Evolutionary conservation across 2,329 filamentous ascomycete genomes (phyloP), one percentile per base, ranked within the genome.

Genomic region (Trematosphaeria pertusa): DNA sequence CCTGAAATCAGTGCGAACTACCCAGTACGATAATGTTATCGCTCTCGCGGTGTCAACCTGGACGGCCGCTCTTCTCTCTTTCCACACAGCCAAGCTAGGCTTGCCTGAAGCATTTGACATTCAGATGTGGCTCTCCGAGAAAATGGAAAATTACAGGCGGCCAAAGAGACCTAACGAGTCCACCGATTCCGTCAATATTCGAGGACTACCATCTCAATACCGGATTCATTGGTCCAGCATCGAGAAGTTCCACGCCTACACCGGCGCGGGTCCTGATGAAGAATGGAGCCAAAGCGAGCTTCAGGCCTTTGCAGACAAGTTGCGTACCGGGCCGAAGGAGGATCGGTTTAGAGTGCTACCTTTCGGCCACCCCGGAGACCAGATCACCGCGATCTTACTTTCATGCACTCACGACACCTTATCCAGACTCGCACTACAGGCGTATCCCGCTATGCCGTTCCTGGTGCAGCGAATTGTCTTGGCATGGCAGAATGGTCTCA

Each of bases 271-370:
- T 56, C 48, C 60, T 22, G 75, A 80, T 50, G 71, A 71, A 2
- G 67, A 78, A 35, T 78, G 74, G 64, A 81, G 78, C 10, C 78
- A 80, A 53, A 75, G 75, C 43, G 78, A 81, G 47, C 65, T 81
- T n/a, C 70, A 77, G 38, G 73, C 73, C 2, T 73, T 78, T 37
- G 75, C 72, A 43, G 71, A 79, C 32, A 74, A 69, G 26, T 59
- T 79, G 7, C 65, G 65, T 9, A 59, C 70, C n/a, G 66, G 74
- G 1, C 69, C 75, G 1, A 62, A 69, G 12, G 75, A 77, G 28
- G 68, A 75, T 20, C 71, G 76, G 3, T 75, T 74, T 48, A 66
- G 56, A 12, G 55, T 81, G 5, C 52, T 69, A 37, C 71, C 78
- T 0, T 61, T 59, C 24, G 64, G 56, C 9, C 73, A 76, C 54